Base-by-base conservation (phyloP, 1,284 basidiomycete species). In the Cerrena zonata region DNA sequence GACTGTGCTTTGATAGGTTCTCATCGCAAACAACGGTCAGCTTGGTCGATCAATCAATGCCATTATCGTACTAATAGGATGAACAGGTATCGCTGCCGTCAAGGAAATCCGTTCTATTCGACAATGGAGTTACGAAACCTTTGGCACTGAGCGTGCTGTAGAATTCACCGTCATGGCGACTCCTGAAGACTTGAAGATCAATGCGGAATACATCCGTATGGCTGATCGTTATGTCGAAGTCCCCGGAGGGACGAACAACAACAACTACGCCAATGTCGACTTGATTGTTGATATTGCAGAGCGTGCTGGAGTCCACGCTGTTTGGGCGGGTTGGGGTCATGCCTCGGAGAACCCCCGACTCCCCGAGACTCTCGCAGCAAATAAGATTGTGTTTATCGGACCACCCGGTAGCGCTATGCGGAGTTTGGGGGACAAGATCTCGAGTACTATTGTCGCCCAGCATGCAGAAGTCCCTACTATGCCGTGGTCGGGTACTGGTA, bases 81-180 rank as follows among this genome's bases (percentile, higher is more conserved):
- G 10, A 7, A 7, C 58, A 87, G 91, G 92, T 81, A 99, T 99
- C 65, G 96, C 94, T 47, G 96, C 95, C 52, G 96, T 99, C 48
- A 99, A 99, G 72, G 95, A 99, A 72, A 99, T 99, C 64, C 86
- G 96, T 50, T 99, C 96, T 45, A 90, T 99, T 62, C 84, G 96
- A 57, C 95, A 98, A 84, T 99, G 96, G 96, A 94, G 92, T 60
- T 99, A 99, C 75, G 96, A 99, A 74, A 96, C 94, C 0, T 99
- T 99, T 70, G 96, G 96, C 54, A 85, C 86, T 50, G 96, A 99
- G 68, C 88, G 92, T 58, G 91, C 90, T 51, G 83, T 99, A 72
- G 94, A 99, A 69, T 99, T 99, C 76, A 95, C 93, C 42, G 96
- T 98, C 56, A 99, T 99, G 96, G 94, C 96, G 46, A 99, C 96